These are phyloP conservation scores for Xylariales sp. DNA, from an alignment of 2,329 filamentous ascomycete genomes.

Conservation along the genomic window DNA sequence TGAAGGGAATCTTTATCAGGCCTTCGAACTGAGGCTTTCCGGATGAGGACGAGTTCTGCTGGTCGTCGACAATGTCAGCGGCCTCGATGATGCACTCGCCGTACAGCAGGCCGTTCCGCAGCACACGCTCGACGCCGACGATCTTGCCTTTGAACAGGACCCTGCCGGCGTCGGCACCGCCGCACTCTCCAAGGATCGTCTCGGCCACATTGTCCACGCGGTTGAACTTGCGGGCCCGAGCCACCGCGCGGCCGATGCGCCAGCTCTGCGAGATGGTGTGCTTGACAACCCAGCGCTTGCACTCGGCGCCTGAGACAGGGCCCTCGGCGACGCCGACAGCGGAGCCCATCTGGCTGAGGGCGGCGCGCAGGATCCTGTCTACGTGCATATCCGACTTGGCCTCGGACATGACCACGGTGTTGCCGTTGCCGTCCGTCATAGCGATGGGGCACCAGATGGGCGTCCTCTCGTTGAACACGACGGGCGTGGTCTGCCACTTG, in stretches of 20 bases:
- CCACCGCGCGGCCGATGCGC: slow-evolving; percentile 58
- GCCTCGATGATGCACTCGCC: slow-evolving; percentile 55
- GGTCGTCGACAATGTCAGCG: slow-evolving; percentile 32
- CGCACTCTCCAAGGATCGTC: slow-evolving; percentile 53
- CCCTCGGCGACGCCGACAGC: slow-evolving; percentile 43
- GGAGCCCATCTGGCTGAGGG: slow-evolving; percentile 51
- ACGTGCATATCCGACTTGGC: slow-evolving; percentile 40
- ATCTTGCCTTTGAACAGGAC: slow-evolving; percentile 64
- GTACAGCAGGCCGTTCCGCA: slow-evolving; percentile 55
- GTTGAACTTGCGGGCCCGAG: slow-evolving; percentile 42
- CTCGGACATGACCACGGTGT: slow-evolving; percentile 37
- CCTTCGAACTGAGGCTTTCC: slow-evolving; percentile 32
- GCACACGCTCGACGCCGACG: slow-evolving; percentile 50
- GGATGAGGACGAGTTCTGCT: no score
- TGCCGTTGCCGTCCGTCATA: slow-evolving; percentile 43
- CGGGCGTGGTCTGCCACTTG: slow-evolving; percentile 51
- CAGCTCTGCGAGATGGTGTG: slow-evolving; percentile 50
- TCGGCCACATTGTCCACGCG: slow-evolving; percentile 51
- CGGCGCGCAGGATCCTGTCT: slow-evolving; percentile 45
- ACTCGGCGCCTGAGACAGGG: slow-evolving; percentile 44
- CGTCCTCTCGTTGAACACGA: slow-evolving; percentile 43
- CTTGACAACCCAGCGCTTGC: slow-evolving; percentile 45
- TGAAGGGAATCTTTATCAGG: slow-evolving; percentile 62
- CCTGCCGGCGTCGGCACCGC: slow-evolving; percentile 46
- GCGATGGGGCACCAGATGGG: slow-evolving; percentile 37